These are phyloP conservation scores for Pueraria montana DNA, from an alignment of 306 rosid genomes.

Conservation along the genomic window DNA sequence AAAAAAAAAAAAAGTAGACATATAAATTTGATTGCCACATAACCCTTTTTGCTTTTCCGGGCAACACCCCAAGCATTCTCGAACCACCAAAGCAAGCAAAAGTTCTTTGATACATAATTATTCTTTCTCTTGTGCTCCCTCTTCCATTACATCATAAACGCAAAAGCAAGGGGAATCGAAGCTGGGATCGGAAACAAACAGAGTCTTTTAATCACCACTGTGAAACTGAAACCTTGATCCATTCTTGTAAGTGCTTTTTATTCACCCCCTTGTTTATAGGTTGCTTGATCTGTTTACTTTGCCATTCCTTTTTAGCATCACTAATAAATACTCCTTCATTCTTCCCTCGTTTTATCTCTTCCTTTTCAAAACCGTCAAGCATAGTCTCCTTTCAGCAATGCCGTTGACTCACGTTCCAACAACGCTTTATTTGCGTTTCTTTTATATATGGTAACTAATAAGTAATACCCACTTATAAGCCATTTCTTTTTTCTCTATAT, in stretches of 20 bases:
- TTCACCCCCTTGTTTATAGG: neutral
- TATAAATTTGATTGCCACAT: conserved; percentile 25
- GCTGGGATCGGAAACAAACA: neutral
- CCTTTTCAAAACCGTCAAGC: conserved; percentile 9
- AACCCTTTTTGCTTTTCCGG: neutral
- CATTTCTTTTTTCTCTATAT: conserved; percentile 17
- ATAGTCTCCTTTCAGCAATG: conserved; percentile 54
- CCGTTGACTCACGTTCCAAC: conserved; percentile 45
- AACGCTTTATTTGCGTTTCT: conserved; percentile 7
- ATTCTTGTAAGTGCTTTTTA: conserved; percentile 19
- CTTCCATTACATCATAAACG: neutral
- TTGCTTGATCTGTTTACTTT: conserved; percentile 8
- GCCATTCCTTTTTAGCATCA: conserved; percentile 12
- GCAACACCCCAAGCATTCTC: neutral
- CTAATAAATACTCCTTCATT: neutral
- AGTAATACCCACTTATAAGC: neutral
- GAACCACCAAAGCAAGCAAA: neutral
- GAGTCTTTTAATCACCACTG: neutral
- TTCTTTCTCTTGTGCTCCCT: neutral
- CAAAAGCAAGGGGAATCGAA: neutral
- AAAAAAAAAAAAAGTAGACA: no score
- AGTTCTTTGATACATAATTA: neutral
- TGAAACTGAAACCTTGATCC: neutral
- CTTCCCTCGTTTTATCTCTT: neutral
- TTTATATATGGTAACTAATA: neutral